phyloP scores from a whole-genome alignment of 208 protist species.

The Wallacemonas rigidus region DNA sequence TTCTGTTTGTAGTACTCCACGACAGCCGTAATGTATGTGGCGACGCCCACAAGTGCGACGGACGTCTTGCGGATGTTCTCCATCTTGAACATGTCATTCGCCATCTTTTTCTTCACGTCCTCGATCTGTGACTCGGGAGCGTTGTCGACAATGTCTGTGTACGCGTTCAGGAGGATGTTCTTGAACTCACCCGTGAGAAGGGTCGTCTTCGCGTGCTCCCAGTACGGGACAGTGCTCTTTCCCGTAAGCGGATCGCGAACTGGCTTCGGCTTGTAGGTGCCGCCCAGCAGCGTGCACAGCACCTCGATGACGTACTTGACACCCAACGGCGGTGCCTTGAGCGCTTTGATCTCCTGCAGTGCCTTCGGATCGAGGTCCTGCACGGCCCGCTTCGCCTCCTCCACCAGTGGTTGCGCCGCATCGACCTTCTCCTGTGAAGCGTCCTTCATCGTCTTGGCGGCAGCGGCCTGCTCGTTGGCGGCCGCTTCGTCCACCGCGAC shows the following conservation, averaged over 20 bases:
- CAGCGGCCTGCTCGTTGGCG: slow-evolving; percentile 89
- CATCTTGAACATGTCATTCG: slow-evolving; percentile 93
- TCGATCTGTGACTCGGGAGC: slow-evolving; percentile 91
- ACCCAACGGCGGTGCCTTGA: slow-evolving; percentile 94
- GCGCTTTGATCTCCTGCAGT: slow-evolving; percentile 94
- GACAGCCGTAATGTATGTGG: slow-evolving; percentile 97
- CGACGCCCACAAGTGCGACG: slow-evolving; percentile 93
- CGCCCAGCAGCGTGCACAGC: slow-evolving; percentile 89
- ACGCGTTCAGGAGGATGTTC: slow-evolving; percentile 82
- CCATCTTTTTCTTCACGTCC: slow-evolving; percentile 95
- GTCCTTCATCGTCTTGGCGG: slow-evolving; percentile 93
- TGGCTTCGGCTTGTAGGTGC: slow-evolving; percentile 85
- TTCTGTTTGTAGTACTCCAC: slow-evolving; percentile 98
- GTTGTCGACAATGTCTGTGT: slow-evolving; percentile 88
- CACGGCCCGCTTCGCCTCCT: slow-evolving; percentile 93
- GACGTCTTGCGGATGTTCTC: slow-evolving; percentile 93
- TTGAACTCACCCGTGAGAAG: slow-evolving; percentile 90
- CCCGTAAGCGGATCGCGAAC: slow-evolving; percentile 81
- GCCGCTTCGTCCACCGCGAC: slow-evolving; percentile 91
- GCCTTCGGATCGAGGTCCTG: slow-evolving; percentile 93
- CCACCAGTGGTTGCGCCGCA: slow-evolving; percentile 94
- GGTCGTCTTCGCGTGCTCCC: slow-evolving; percentile 91
- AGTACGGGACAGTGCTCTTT: slow-evolving; percentile 92
- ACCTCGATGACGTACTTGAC: slow-evolving; percentile 96
- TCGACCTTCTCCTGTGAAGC: slow-evolving; percentile 96